These are phyloP conservation scores for Sanghuangporus baumii DNA, from an alignment of 1,284 basidiomycete species.

Conservation along the genomic window DNA sequence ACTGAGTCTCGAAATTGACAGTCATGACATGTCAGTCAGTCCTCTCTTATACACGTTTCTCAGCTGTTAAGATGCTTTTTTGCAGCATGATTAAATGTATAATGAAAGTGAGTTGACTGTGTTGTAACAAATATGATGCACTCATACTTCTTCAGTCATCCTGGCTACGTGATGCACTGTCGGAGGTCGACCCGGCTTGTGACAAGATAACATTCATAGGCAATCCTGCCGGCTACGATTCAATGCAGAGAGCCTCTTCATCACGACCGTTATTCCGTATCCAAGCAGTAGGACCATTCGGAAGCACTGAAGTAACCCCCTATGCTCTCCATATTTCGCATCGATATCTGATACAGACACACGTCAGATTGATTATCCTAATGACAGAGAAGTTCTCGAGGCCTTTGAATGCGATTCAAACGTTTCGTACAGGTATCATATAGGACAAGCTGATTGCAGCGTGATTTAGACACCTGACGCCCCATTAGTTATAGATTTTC, in stretches of 20 bases:
- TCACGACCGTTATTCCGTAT: slow-evolving; percentile 60
- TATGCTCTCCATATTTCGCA: not conserved
- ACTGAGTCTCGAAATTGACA: slow-evolving; percentile 76
- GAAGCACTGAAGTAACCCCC: slow-evolving; percentile 69
- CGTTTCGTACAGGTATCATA: slow-evolving; percentile 67
- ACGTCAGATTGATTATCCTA: slow-evolving; percentile 85
- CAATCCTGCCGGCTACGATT: slow-evolving; percentile 42
- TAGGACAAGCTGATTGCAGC: not conserved
- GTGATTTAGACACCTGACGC: not conserved
- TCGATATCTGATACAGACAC: not conserved
- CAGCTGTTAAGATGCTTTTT: slow-evolving; percentile 2
- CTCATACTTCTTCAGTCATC: slow-evolving; percentile 53
- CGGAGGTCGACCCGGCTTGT: slow-evolving; percentile 81
- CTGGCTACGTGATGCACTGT: slow-evolving; percentile 88
- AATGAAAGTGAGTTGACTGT: slow-evolving; percentile 57
- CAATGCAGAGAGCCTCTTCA: slow-evolving; percentile 24
- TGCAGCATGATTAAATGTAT: slow-evolving; percentile 75
- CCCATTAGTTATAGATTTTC: slow-evolving; percentile 67
- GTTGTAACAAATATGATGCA: not conserved
- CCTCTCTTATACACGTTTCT: slow-evolving; percentile 2
- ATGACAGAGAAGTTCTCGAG: slow-evolving; percentile 85
- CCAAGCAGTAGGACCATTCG: slow-evolving; percentile 73
- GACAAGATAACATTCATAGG: slow-evolving; percentile 80
- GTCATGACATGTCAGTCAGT: slow-evolving; percentile 52
- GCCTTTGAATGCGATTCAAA: slow-evolving; percentile 71